Evolutionary conservation across 768 basidiomycete species (phyloP).

Genomic region (Hypholoma sublateritium): DNA sequence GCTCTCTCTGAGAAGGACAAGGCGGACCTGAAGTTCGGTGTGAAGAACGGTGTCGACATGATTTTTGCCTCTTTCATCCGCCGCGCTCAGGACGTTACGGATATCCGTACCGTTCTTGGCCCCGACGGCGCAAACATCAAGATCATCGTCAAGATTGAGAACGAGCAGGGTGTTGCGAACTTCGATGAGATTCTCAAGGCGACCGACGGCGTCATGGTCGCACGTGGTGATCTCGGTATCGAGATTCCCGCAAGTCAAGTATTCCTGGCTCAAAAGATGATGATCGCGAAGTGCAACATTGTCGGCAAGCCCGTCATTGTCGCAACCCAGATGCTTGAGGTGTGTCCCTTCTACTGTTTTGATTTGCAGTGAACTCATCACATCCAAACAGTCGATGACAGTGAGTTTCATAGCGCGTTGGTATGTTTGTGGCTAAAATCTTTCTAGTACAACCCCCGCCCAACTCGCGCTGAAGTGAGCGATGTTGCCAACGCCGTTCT

Average conservation of each 20-base stretch:
- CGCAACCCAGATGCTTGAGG: constrained; percentile 99
- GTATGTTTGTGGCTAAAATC: constrained; percentile 9
- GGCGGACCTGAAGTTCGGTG: constrained; percentile 90
- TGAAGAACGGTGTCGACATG: constrained; percentile 98
- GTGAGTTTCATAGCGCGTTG: constrained; percentile 39
- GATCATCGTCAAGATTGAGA: constrained; percentile 99
- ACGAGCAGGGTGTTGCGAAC: constrained; percentile 98
- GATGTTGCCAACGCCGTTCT: constrained; percentile 99
- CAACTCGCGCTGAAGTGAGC: constrained; percentile 98
- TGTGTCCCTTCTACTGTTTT: constrained; percentile 27
- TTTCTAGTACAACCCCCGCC: constrained; percentile 89
- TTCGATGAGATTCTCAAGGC: constrained; percentile 97
- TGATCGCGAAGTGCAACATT: constrained; percentile 99
- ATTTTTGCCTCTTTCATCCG: constrained; percentile 99
- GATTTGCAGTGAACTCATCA: constrained; percentile 11
- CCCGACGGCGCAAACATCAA: constrained; percentile 95
- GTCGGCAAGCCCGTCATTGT: constrained; percentile 98
- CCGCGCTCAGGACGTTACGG: constrained; percentile 87
- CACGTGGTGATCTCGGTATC: constrained; percentile 98
- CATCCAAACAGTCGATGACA: constrained; percentile 80
- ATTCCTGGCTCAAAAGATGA: constrained; percentile 99
- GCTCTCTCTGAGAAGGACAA: constrained; percentile 99
- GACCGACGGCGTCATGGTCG: constrained; percentile 99
- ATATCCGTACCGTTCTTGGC: constrained; percentile 92
- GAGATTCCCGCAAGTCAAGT: constrained; percentile 99